These are phyloP conservation scores for Serendipita vermifera DNA, from an alignment of 768 basidiomycete genomes.

Conservation along the genomic window DNA sequence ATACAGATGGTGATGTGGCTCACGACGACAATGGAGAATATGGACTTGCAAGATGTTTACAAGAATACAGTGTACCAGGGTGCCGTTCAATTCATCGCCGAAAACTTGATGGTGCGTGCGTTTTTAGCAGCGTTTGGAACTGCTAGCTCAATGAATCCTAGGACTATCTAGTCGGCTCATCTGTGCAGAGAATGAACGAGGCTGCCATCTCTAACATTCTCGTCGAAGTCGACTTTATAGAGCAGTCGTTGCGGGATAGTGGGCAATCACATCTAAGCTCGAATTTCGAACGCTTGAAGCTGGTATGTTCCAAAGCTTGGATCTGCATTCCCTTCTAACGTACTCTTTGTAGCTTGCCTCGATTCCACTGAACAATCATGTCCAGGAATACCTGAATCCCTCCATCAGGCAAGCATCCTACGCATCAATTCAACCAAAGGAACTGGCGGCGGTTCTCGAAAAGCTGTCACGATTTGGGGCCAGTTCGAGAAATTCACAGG, in stretches of 20 bases:
- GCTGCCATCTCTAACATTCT: slow-evolving; percentile 76
- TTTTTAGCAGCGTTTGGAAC: background rate
- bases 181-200: slow-evolving; percentile 72
- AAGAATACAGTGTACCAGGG: slow-evolving; percentile 84
- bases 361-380: slow-evolving; percentile 56
- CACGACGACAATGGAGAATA: slow-evolving; percentile 87
- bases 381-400: slow-evolving; percentile 70
- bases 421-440: slow-evolving; percentile 51
- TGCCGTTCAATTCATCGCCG: slow-evolving; percentile 78
- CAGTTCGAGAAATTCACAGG: slow-evolving; percentile 42
- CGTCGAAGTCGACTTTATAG: slow-evolving; percentile 78
- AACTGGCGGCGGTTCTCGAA: slow-evolving; percentile 59
- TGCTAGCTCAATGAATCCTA: slow-evolving; percentile 21
- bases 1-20: slow-evolving; percentile 94
- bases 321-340: slow-evolving; percentile 27
- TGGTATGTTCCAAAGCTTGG: slow-evolving; percentile 43
- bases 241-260: slow-evolving; percentile 68
- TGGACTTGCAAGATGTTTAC: slow-evolving; percentile 66
- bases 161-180: slow-evolving; percentile 67
- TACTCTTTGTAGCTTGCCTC: slow-evolving; percentile 28
- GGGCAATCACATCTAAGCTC: slow-evolving; percentile 55
- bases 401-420: slow-evolving; percentile 55
- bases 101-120: slow-evolving; percentile 67
- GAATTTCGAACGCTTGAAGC: slow-evolving; percentile 67
- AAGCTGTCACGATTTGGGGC: slow-evolving; percentile 62